A percentile compares a stretch with the other conserved stretches of the same genome.
Conservation (phyloP, 2,329 filamentous ascomycete species). For the Penicillium digitatum region DNA sequence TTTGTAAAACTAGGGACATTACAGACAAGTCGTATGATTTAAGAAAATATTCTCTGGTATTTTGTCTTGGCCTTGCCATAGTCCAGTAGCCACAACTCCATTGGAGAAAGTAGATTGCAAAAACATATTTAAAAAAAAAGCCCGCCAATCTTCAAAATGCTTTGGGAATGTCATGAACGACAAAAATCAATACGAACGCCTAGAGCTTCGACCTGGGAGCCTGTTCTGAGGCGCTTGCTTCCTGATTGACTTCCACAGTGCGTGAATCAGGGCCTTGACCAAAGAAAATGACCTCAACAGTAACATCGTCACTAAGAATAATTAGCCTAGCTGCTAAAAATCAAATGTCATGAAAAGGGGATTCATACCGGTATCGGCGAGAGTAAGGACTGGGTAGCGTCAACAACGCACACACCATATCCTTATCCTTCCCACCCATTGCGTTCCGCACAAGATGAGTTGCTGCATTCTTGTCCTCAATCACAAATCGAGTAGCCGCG, state of each 20-base stretch:
- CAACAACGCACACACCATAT: conserved; percentile 87
- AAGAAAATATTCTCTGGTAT: background rate
- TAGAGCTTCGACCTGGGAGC: conserved; percentile 49
- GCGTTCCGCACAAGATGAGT: conserved; percentile 95
- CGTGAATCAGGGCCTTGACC: conserved; percentile 73
- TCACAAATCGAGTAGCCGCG: conserved; percentile 73
- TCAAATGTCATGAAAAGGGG: background rate
- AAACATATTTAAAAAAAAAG: background rate
- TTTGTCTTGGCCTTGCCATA: background rate
- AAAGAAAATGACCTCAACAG: conserved; percentile 98
- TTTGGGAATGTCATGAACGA: background rate
- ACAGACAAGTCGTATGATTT: background rate
- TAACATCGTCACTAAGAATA: conserved; percentile 75
- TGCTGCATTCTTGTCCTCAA: conserved; percentile 92
- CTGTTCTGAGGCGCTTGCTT: conserved; percentile 66
- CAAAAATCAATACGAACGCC: background rate
- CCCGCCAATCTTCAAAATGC: background rate
- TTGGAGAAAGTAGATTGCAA: background rate
- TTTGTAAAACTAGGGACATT: background rate
- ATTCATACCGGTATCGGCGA: conserved; percentile 75
- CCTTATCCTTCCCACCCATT: conserved; percentile 84
- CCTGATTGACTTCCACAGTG: conserved; percentile 75
- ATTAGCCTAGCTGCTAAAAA: conserved; percentile 12
- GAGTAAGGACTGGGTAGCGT: conserved; percentile 90
- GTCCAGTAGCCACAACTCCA: background rate